phyloP scores from a whole-genome alignment of 805 yeast species.

The Metschnikowia peoriensis region DNA sequence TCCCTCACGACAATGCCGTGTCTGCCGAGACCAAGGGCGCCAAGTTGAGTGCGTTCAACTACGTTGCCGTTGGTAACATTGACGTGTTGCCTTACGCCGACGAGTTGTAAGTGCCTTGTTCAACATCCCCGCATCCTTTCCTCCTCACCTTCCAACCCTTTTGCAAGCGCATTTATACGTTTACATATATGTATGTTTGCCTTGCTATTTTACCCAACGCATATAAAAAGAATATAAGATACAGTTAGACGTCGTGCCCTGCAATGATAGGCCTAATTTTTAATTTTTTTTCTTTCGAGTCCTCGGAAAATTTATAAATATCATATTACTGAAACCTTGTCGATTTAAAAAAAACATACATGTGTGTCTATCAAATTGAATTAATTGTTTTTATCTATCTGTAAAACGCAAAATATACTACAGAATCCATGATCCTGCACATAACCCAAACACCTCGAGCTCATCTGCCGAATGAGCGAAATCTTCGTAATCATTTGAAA shows the following conservation, averaged over 20 bases:
- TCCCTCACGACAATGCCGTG: conserved; percentile 30
- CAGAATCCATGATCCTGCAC: background rate
- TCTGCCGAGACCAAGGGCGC: conserved; percentile 33
- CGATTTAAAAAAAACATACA: background rate
- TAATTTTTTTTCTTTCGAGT: background rate
- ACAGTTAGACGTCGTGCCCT: background rate
- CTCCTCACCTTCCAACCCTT: conserved; percentile 6
- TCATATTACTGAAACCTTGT: too few species aligned
- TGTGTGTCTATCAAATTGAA: background rate
- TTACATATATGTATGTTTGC: conserved; percentile 11
- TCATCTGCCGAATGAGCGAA: conserved; percentile 6
- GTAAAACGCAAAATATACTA: background rate
- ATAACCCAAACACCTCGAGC: background rate
- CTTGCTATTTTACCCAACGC: conserved; percentile 6
- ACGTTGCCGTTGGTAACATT: conserved; percentile 87
- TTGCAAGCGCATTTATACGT: conserved; percentile 3
- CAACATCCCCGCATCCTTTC: conserved; percentile 10
- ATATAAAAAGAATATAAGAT: conserved; percentile 2
- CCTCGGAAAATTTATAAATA: background rate
- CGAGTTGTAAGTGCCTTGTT: conserved; percentile 58
- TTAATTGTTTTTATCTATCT: background rate
- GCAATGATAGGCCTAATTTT: background rate
- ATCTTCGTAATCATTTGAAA: conserved; percentile 3
- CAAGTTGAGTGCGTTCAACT: conserved; percentile 60
- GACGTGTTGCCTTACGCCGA: conserved; percentile 83